Base-by-base conservation (phyloP, 1,139 yeast species). In the Hyphopichia khmerensis region DNA sequence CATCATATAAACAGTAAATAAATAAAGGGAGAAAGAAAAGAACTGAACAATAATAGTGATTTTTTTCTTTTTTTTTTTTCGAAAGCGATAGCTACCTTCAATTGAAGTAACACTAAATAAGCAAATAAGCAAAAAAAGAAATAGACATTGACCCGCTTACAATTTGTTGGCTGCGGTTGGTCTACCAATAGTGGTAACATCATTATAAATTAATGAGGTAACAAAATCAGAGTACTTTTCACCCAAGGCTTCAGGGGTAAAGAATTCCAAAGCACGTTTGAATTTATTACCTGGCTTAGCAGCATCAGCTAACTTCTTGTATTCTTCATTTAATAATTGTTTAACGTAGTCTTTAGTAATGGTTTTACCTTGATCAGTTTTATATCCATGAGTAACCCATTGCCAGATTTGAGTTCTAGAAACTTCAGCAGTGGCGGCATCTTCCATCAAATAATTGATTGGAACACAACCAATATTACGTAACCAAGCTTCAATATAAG, bases 351-450 rank as follows among this genome's bases (percentile, higher is more conserved):
- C 79, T 57, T 80, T 75, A 54, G 84, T 77, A 47, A 86, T 74
- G 43, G 65, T 69, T 44, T 69, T 75, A 54, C 86, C 85, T 50
- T 75, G 74, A 50, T 77, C 79, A 40, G 91, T 84, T 51, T 65
- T 67, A 42, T 80, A 82, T 44, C 83, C 83, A 62, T 86, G 93
- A 51, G 82, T 82, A 48, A 85, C 89, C 93, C 93, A 86, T 65
- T 86, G 91, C 80, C 87, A 82, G 55, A 86, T 76, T 67, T 84
- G 90, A 33, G 88, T 79, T 64, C 95, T 81, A 29, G 91, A 84
- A 33, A 86, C 93, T 65, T 86, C 95, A 42, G 93, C 93, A 45
- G 93, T 86, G 39, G 93, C 93, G 42, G 93, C 93, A 58, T 86
- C 93, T 68, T 86, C 95, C 95, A 86, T 86, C 67, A 85, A 74